These are phyloP conservation scores for Escovopsis sp. DNA, from an alignment of 2,329 filamentous ascomycete genomes.

Conservation along the genomic window DNA sequence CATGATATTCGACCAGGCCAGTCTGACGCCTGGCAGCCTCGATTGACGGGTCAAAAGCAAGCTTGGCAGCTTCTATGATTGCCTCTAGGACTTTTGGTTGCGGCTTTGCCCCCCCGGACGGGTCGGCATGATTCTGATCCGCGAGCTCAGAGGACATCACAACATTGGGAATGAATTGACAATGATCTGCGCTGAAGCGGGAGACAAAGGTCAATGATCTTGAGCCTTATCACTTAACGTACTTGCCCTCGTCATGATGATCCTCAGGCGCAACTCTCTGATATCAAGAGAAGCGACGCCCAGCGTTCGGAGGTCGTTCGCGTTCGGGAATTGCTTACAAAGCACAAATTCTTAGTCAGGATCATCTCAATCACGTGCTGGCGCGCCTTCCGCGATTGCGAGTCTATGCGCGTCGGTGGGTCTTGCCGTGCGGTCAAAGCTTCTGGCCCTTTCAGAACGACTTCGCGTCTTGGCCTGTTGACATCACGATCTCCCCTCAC, in stretches of 20 bases:
- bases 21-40: conserved; percentile 18
- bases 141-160: too few species aligned
- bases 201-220: too few species aligned
- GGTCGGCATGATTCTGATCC: conserved; percentile 12
- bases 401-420: conserved; percentile 4
- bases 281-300: too few species aligned
- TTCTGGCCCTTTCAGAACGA: conserved; percentile 1
- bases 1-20: conserved; percentile 25
- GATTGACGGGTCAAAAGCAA: conserved; percentile 31
- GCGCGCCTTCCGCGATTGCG: conserved; percentile 1
- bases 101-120: conserved; percentile 7
- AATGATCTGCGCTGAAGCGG: too few species aligned
- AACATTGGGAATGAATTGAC: too few species aligned
- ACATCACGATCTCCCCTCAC: conserved; percentile 1
- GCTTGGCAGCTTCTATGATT: conserved; percentile 26
- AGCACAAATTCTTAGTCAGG: too few species aligned
- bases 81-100: conserved; percentile 18
- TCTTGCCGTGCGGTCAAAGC: neutral
- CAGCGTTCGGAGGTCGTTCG: too few species aligned
- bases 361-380: conserved; percentile 4
- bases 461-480: conserved; percentile 3
- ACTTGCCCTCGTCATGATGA: too few species aligned
- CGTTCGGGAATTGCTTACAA: too few species aligned
- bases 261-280: too few species aligned
- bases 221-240: too few species aligned